phyloP scores from a whole-genome alignment of 2,329 filamentous ascomycete genomes.

The Calonectria pteridis region DNA sequence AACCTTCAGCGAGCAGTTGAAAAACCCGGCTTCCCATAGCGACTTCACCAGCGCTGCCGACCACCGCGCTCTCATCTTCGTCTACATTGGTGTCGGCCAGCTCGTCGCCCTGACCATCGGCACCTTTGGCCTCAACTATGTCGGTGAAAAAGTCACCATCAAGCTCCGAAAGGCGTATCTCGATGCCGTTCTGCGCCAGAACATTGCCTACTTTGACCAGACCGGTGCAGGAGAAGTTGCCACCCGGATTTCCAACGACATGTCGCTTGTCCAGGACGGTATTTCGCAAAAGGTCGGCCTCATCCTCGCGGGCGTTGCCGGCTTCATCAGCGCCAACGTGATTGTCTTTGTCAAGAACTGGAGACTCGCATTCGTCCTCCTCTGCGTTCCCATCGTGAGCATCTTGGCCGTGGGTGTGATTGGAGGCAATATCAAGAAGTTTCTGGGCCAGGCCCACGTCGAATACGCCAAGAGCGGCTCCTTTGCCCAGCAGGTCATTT shows the following conservation, averaged over 20 bases:
- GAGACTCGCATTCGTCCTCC: constrained; percentile 85
- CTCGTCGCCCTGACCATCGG: constrained; percentile 81
- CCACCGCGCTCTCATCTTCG: constrained; percentile 74
- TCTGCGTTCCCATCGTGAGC: constrained; percentile 76
- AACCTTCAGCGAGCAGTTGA: neutral
- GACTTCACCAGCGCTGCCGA: constrained; percentile 66
- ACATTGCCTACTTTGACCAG: constrained; percentile 63
- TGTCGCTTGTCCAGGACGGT: constrained; percentile 85
- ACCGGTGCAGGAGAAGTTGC: constrained; percentile 50
- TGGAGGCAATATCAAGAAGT: constrained; percentile 78
- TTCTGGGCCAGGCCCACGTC: constrained; percentile 68
- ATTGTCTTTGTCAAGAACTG: constrained; percentile 87
- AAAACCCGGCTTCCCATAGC: constrained; percentile 50
- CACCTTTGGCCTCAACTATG: constrained; percentile 69
- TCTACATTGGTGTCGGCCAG: constrained; percentile 82
- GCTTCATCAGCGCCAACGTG: constrained; percentile 83
- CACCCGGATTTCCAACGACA: constrained; percentile 78
- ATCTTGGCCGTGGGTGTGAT: constrained; percentile 79
- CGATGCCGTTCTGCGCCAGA: constrained; percentile 58
- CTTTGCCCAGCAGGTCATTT: constrained; percentile 87
- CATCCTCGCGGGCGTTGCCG: constrained; percentile 75
- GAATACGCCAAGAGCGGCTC: constrained; percentile 79
- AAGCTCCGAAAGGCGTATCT: constrained; percentile 58
- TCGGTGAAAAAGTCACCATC: constrained; percentile 51
- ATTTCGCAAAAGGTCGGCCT: constrained; percentile 84